Evolutionary conservation across 768 basidiomycete species (phyloP), one percentile per base, ranked within the genome.

Genomic region (Hygrophorus russula): DNA sequence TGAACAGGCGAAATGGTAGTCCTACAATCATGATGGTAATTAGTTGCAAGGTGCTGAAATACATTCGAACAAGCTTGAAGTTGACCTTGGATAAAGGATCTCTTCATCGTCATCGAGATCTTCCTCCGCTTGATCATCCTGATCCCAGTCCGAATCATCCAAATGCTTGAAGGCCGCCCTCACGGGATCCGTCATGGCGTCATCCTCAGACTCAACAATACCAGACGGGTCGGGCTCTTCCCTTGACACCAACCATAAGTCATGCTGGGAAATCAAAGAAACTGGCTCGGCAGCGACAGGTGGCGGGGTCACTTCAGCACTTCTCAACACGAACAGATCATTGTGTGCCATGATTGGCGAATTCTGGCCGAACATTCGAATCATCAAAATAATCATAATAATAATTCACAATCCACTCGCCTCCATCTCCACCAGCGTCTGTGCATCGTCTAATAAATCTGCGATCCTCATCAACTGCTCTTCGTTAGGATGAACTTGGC

Each of bases 401-500:
- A 34, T 14, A 31, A 44, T 37, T 19, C 48, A 20, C 4, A 46
- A 32, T 24, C 24, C 5, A 52, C 67, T 45, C 48, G 85, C 86
- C 67, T 79, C 71, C 44, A 73, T 61, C 44, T 70, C 46, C 3
- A 36, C 67, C 18, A 94, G 57, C 4, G 65, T 59, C 49, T 64
- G 69, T 1, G 82, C 83, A 54, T 96, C 90, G 11, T 70, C 62
- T 37, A 92, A 66, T 33, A 96, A 64, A 61, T 96, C 94, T 36
- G 76, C 71, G 46, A 99, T 85, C 50, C 96, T 72, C 89, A 97
- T 93, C 34, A 99, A 63, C 52, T 93, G 87, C 66, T 94, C 91
- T 46, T 87, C 92, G 52, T 99, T 98, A 6, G 96, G 96, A 64
- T 98, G 75, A 29, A 68, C 70, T 48, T 72, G 63, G 51, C 59